Base-by-base conservation (phyloP, 2,329 filamentous ascomycete genomes). In the Pestalotiopsis fici region DNA sequence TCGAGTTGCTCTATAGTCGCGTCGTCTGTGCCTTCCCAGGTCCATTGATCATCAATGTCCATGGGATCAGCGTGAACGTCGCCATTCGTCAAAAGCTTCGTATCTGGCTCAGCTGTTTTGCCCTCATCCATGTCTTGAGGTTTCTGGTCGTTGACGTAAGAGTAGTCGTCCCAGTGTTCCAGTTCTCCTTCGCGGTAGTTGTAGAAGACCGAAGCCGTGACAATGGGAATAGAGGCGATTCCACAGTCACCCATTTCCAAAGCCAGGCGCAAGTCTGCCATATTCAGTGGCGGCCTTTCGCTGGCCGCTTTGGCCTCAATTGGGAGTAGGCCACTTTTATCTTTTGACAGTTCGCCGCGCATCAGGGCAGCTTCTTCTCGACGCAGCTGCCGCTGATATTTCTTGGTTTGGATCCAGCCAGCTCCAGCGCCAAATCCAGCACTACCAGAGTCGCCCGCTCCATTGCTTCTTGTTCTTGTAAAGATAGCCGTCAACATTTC, bases 281-380 rank as follows among this genome's bases (percentile, higher is more conserved):
- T 91, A 15, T 90, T 90, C 1, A 98, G 80, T 0, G 93, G 89
- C 5, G 90, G 87, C 50, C 94, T 86, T 72, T 91, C 89, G 66
- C 88, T 88, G 18, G 92, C 90, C 65, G 91, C 91, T 76, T 92
- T 94, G 3, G 92, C 88, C 78, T 98, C 94, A 43, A 94, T 83
- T 0, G 95, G 95, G 5, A 98, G 81, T 31, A 97, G 80, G 1
- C 94, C 94, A 60, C 88, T 91, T 68, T 92, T 91, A 67, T 94
- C 93, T 71, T 93, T 87, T 21, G 87, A 83, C 1, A 97, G 78
- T 72, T 95, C 92, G 4, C 94, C 94, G n/a, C 89, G 85, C 54
- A 89, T 86, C 28, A 88, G 90, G 0, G 89, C 87, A 56, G 91
- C 87, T 76, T 97, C 94, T 78, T 98, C 95, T 59, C 85, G 84